These are phyloP conservation scores for Clonostachys rhizophaga DNA, from an alignment of 2,329 filamentous ascomycete genomes.

Conservation along the genomic window DNA sequence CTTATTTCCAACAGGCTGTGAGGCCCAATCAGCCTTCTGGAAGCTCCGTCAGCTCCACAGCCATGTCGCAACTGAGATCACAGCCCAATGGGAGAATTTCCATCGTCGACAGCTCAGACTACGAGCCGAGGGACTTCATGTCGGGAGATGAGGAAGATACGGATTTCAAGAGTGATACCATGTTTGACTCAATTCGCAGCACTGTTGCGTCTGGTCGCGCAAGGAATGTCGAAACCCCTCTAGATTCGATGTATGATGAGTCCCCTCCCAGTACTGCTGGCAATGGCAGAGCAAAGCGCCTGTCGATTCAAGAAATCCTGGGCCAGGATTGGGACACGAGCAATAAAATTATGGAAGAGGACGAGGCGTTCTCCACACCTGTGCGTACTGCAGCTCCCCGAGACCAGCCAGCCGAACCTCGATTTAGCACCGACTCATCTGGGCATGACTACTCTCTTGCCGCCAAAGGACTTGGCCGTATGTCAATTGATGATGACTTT, in stretches of 20 bases:
- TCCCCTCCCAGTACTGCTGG: constrained; percentile 59
- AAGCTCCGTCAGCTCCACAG: constrained; percentile 34
- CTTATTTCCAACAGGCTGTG: constrained; percentile 25
- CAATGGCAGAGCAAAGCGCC: constrained; percentile 46
- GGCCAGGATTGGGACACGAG: constrained; percentile 49
- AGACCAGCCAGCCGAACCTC: constrained; percentile 2
- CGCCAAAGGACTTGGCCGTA: constrained; percentile 37
- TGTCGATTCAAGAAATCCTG: constrained; percentile 56
- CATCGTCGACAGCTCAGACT: constrained; percentile 66
- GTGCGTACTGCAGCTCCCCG: constrained; percentile 20
- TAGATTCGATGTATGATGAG: constrained; percentile 80
- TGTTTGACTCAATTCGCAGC: constrained; percentile 73
- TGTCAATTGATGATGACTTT: constrained; percentile 58
- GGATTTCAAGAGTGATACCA: constrained; percentile 73
- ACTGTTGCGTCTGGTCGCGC: constrained; percentile 65
- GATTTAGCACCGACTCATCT: constrained; percentile 2
- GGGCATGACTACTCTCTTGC: constrained; percentile 20
- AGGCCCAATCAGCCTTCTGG: constrained; percentile 36
- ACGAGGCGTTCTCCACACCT: constrained; percentile 51
- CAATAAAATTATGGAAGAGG: constrained; percentile 57
- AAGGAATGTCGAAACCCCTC: constrained; percentile 63
- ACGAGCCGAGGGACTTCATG: constrained; percentile 58
- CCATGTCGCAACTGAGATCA: constrained; percentile 28
- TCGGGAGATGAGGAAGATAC: constrained; percentile 73
- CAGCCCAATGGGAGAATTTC: constrained; percentile 34